Evolutionary conservation across 176 grass and related monocot species (phyloP).

Genomic region (Puya raimondii): DNA sequence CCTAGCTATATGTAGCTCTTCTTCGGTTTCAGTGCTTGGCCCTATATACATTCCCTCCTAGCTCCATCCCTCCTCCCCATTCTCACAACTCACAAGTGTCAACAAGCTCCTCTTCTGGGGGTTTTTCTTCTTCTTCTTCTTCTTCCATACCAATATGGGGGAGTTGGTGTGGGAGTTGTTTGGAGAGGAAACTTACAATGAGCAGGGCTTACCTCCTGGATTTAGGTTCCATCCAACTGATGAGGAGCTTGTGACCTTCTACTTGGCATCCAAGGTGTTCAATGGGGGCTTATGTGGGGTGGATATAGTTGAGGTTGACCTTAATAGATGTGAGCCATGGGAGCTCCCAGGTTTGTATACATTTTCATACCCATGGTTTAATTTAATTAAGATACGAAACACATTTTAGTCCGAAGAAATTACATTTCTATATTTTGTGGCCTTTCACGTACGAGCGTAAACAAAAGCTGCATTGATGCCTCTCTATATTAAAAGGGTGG

Average conservation of each 20-base stretch:
- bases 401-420: too few species aligned
- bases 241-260: conserved; percentile 93
- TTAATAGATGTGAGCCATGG: conserved; percentile 95
- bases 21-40: conserved; percentile 42
- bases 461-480: too few species aligned
- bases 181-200: conserved; percentile 43
- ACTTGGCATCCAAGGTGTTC: conserved; percentile 85
- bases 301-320: conserved; percentile 80
- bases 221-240: conserved; percentile 97
- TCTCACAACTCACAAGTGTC: conserved; percentile 19
- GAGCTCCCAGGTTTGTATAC: conserved; percentile 49
- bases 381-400: too few species aligned
- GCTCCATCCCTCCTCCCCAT: conserved; percentile 14
- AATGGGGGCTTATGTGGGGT: conserved; percentile 77
- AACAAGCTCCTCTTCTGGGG: conserved; percentile 4
- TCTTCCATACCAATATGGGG: conserved; percentile 31
- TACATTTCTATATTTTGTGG: too few species aligned
- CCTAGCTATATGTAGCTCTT: conserved; percentile 9
- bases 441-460: too few species aligned
- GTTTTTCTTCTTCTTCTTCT: not conserved
- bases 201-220: conserved; percentile 80
- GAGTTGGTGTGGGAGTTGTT: conserved; percentile 70
- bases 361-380: not conserved
- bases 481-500: too few species aligned
- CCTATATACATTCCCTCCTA: conserved; percentile 32